Base-by-base conservation (phyloP, 2,329 filamentous ascomycete species). In the Mycosphaerella sp. region DNA sequence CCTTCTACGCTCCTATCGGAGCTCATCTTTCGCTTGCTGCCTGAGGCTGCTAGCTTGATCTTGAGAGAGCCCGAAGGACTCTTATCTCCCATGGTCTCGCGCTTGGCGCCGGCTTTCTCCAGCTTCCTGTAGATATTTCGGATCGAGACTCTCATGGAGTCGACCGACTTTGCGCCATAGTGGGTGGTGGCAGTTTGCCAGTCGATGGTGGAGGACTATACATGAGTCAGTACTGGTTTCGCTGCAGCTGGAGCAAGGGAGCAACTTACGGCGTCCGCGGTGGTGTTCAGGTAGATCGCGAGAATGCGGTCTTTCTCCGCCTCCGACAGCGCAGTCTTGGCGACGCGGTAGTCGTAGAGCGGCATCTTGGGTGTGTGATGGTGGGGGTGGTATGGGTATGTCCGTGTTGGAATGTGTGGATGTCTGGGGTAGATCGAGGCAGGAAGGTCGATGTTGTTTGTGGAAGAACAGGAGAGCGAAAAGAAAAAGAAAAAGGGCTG, bases 271-370 rank as follows among this genome's bases (percentile, higher is more conserved):
- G 41, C 25, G 34, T 46, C 57, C 21, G 55, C 49, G 32, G 56
- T 48, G 37, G 40, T 51, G 48, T 57, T 62, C 47, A 67, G 59
- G 52, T 50, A 61, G 44, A 62, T 34, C 37, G 55, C 59, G 27
- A 65, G 28, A 44, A 66, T 51, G 50, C 64, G 64, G 37, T 65
- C 57, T 52, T 63, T 67, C 28, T 67, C 64, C 16, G 18, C 46
- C 3, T 67, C 60, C 28, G 13, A 59, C 40, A 67, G 54, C 16
- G 54, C 43, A 13, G 36, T 35, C 44, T 59, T 62, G 35, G 61
- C 62, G 39, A 57, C 52, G 8, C 50, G 36, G 58, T 55, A 66
- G 48, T 64, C 49, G 61, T 64, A 63, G 16, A 53, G 28, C 55
- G 62, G 61, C 45, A 43, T 55, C 28, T 32, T 47, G 34, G 21